Evolutionary conservation across 2,329 filamentous ascomycete species (phyloP), one percentile per base, ranked within the genome.

Genomic region (Trichoderma atroviride): DNA sequence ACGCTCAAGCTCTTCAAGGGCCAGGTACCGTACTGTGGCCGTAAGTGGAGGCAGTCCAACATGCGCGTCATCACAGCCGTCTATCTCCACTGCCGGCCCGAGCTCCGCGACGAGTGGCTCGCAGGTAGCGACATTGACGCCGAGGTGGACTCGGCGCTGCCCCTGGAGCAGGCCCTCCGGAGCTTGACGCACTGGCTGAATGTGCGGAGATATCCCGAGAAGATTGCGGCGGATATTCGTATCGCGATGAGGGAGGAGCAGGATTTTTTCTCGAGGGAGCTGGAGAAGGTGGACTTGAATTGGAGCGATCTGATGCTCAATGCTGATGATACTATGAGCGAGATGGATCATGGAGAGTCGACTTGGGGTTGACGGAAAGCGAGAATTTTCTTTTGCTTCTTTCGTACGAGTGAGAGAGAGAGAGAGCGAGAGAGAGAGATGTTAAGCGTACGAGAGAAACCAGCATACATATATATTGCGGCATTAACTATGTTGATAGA

Each of bases 11-110:
- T 99, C 0, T 98, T 98, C 89, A 99, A 99, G 81, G 96, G 94
- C 71, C 96, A 99, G 80, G 96, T 99, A 5, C 96, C 96, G 0
- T 99, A 97, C 83, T 98, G 95, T 79, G 95, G 96, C 27, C 91
- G 96, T 55, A 99, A 99, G 82, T 99, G 96, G 96, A 90, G 96
- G 16, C 96, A 98, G 82, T 90, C 90, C 74, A 98, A 99, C 80
- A 99, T 99, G 96, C 92, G 95, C 68, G 94, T 98, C 76, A 99
- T 99, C 77, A 99, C 96, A 0, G 94, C 94, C 4, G 93, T 99
- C 1, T 99, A 97, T 79, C 85, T 99, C 60, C 93, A 97, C 81
- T 97, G 95, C 77, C 87, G 94, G 9, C 95, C 95, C 0, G 95
- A 98, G 79, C 85, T 99, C 57, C 87, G 95, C 35, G 96, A 99